Conservation (phyloP, 2,329 filamentous ascomycete species). For the Penicillium palitans region DNA sequence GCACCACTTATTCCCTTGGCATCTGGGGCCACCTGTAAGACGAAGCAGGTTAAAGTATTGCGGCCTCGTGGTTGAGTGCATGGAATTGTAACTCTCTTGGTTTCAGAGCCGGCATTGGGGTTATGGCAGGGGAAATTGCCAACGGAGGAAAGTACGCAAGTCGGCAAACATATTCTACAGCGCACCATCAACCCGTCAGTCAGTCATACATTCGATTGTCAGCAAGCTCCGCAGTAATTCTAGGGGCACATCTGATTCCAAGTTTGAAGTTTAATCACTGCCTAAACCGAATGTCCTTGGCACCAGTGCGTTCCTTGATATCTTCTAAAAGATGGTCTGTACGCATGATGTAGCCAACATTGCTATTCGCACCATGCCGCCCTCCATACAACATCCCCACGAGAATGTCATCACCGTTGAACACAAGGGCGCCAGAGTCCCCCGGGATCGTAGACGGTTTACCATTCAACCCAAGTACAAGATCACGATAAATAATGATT, state of each 20-base stretch:
- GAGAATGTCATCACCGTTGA: too few relatives aligned
- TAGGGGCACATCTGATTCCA: background rate
- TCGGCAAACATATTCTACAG: background rate
- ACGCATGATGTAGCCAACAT: too few relatives aligned
- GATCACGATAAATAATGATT: too few relatives aligned
- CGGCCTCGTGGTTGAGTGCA: background rate
- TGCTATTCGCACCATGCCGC: too few relatives aligned
- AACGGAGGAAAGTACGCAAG: background rate
- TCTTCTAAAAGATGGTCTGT: too few relatives aligned
- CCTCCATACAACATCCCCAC: too few relatives aligned
- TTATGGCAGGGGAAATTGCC: background rate
- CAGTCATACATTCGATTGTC: background rate
- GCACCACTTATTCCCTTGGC: background rate
- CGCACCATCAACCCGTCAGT: background rate
- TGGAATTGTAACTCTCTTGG: background rate
- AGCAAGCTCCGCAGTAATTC: background rate
- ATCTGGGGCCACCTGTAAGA: background rate
- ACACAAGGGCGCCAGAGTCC: too few relatives aligned
- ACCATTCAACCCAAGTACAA: too few relatives aligned
- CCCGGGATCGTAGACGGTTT: too few relatives aligned
- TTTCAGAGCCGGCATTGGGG: background rate
- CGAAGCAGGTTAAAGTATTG: background rate
- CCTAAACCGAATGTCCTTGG: too few relatives aligned
- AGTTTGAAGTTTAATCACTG: too few relatives aligned
- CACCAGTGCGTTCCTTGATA: too few relatives aligned